Conservation (phyloP, 306 rosid genomes). For the Astragalus membranaceus region DNA sequence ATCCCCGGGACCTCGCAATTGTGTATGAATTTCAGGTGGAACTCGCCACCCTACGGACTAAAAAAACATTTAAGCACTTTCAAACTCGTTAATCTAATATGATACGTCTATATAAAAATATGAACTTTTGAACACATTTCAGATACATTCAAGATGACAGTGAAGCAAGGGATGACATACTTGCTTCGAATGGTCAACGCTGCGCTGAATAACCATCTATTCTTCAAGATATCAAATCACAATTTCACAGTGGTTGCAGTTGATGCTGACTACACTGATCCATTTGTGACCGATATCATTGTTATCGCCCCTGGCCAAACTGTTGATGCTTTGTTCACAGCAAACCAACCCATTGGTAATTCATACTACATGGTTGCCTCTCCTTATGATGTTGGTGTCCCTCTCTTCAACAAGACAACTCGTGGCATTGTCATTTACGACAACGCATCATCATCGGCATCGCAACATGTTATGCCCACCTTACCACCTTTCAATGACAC, state of each 20-base stretch:
- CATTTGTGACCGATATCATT: constrained; percentile 31
- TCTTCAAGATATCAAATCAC: constrained; percentile 51
- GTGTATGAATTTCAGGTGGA: too few relatives aligned
- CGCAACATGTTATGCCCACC: constrained; percentile 25
- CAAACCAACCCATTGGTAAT: constrained; percentile 29
- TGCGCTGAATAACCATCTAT: constrained; percentile 47
- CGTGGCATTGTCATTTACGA: constrained; percentile 35
- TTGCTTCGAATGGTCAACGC: constrained; percentile 47
- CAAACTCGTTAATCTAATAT: too few relatives aligned
- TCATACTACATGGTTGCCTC: constrained; percentile 57
- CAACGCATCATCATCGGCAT: background rate
- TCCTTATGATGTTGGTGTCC: constrained; percentile 9
- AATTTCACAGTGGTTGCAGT: constrained; percentile 43
- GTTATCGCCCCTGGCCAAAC: constrained; percentile 46
- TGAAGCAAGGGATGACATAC: constrained; percentile 40
- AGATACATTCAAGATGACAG: constrained; percentile 24
- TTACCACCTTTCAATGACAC: constrained; percentile 36
- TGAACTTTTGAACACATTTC: background rate
- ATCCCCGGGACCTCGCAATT: too few relatives aligned
- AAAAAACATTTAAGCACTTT: too few relatives aligned
- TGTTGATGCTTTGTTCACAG: constrained; percentile 37
- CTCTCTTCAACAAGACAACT: constrained; percentile 18
- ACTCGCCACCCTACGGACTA: too few relatives aligned
- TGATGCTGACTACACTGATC: constrained; percentile 48
- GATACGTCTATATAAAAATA: too few relatives aligned